Percentiles rank a stretch among this genome's conserved stretches.
Evolutionary conservation across 1,284 basidiomycete genomes (phyloP).

Genomic region (Grifola frondosa): DNA sequence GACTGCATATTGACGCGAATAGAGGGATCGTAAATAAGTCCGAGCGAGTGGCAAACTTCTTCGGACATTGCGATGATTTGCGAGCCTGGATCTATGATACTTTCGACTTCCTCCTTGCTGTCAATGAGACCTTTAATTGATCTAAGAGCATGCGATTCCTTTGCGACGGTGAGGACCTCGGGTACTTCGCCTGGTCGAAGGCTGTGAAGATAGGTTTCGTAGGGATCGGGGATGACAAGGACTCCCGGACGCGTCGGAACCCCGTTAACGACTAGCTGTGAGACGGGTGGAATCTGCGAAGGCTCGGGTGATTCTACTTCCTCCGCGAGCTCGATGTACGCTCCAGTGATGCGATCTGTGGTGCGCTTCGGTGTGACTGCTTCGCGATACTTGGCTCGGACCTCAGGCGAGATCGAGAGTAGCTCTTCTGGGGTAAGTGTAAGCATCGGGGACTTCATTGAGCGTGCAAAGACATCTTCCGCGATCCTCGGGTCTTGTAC

Average conservation of each 20-base stretch:
- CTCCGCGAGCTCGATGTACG: background rate
- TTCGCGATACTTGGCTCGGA: conserved; percentile 10
- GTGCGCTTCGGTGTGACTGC: conserved; percentile 5
- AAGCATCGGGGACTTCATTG: conserved; percentile 8
- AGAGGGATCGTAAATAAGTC: conserved; percentile 21
- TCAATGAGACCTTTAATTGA: conserved; percentile 11
- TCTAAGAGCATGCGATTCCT: conserved; percentile 10
- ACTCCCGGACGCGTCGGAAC: conserved; percentile 3
- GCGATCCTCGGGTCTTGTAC: conserved; percentile 12
- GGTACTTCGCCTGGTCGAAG: background rate
- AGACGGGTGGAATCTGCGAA: background rate
- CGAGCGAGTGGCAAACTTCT: conserved; percentile 14
- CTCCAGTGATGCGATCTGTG: background rate
- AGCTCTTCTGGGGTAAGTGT: conserved; percentile 13
- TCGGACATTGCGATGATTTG: conserved; percentile 27
- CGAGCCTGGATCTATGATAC: conserved; percentile 26
- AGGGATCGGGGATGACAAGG: conserved; percentile 10
- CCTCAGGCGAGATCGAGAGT: conserved; percentile 11
- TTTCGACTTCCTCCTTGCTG: conserved; percentile 14
- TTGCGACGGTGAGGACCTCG: background rate
- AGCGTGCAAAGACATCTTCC: conserved; percentile 8
- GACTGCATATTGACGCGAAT: conserved; percentile 23
- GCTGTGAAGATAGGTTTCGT: conserved; percentile 10
- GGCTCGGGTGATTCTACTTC: background rate
- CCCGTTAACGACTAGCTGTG: background rate